Base-by-base conservation (phyloP, 345 rosid species). In the Aquilaria yunnanensis region DNA sequence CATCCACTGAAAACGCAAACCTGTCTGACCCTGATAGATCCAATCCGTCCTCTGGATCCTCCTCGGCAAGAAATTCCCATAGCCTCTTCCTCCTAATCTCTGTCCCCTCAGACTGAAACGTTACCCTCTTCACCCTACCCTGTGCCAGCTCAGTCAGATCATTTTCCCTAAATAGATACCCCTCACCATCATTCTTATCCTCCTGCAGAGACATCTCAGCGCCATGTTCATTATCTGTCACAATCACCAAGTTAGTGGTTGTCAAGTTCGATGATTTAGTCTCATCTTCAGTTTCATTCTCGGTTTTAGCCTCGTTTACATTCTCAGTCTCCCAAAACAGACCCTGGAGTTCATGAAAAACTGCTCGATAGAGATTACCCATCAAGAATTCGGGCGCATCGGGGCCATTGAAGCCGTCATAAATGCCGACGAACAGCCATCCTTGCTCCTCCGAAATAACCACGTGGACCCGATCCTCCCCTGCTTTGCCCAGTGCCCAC, bases 381-480 rank as follows among this genome's bases (percentile, higher is more conserved):
- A 93, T 93, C 84, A 90, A 71, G 84, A 90, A 93, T 58, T 93
- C 97, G 2, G 99, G 96, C 37, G 97, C 98, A 54, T 90, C 98
- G 0, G 98, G 98, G 33, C 98, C 97, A 32, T 93, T 93, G 78
- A 93, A 93, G 32, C 98, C 98, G 68, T 93, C 97, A 64, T 93
- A 93, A 72, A 93, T 90, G 64, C 98, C 97, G 33, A 88, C 97
- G 52, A 90, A 93, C 60, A 93, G 72, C 98, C 98, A 93, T 12
- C 98, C 98, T 51, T 90, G 97, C 78, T 93, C 95, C 79, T 93
- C 98, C 47, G 96, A 90, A 46, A 93, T 92, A 31, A 92, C 98
- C 65, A 93, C 86, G 31, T 93, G 98, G 37, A 93, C 98, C 54
- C 97, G 85, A 56, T 93, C 98, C 84, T 93, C 98, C 6, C 98